Conservation (phyloP, 2,329 filamentous ascomycete species). For the Penicillium griseofulvum region DNA sequence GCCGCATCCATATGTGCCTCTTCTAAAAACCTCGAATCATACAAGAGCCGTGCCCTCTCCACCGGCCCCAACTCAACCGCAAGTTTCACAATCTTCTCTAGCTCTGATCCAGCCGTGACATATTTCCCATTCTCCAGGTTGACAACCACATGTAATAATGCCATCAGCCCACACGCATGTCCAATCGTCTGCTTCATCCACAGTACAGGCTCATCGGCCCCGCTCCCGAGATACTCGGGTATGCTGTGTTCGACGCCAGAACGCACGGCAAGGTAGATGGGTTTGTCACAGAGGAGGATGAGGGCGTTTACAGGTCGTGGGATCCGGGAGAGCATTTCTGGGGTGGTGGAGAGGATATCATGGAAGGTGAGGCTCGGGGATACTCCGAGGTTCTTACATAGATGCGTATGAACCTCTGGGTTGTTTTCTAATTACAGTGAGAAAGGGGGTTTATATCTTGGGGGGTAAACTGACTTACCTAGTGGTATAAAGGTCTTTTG, state of each 20-base stretch:
- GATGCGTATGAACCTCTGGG: slow-evolving; percentile 52
- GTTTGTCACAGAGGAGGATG: slow-evolving; percentile 52
- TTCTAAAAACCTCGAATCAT: slow-evolving; percentile 38
- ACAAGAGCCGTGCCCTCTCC: slow-evolving; percentile 52
- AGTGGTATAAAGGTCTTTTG: slow-evolving; percentile 35
- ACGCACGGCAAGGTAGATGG: slow-evolving; percentile 44
- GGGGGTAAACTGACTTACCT: slow-evolving; percentile 15
- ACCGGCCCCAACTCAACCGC: slow-evolving; percentile 46
- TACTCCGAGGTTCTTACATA: slow-evolving; percentile 52
- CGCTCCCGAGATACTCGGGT: slow-evolving; percentile 42
- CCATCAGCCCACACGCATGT: slow-evolving; percentile 59
- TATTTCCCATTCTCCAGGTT: slow-evolving; percentile 49
- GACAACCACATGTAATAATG: slow-evolving; percentile 53
- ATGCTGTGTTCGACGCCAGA: slow-evolving; percentile 43
- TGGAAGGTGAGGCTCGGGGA: slow-evolving; percentile 50
- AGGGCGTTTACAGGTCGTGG: slow-evolving; percentile 55
- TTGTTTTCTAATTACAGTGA: slow-evolving; percentile 51
- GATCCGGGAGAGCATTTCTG: slow-evolving; percentile 51
- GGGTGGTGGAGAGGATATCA: slow-evolving; percentile 54
- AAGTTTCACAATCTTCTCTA: slow-evolving; percentile 47
- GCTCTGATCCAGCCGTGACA: slow-evolving; percentile 43
- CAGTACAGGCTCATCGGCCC: slow-evolving; percentile 54
- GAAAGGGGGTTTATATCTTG: not conserved
- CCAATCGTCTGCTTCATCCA: slow-evolving; percentile 61
- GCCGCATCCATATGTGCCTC: slow-evolving; percentile 27